These are phyloP conservation scores for Pythium myriotylum DNA, from an alignment of 352 stramenopile species.

Conservation along the genomic window DNA sequence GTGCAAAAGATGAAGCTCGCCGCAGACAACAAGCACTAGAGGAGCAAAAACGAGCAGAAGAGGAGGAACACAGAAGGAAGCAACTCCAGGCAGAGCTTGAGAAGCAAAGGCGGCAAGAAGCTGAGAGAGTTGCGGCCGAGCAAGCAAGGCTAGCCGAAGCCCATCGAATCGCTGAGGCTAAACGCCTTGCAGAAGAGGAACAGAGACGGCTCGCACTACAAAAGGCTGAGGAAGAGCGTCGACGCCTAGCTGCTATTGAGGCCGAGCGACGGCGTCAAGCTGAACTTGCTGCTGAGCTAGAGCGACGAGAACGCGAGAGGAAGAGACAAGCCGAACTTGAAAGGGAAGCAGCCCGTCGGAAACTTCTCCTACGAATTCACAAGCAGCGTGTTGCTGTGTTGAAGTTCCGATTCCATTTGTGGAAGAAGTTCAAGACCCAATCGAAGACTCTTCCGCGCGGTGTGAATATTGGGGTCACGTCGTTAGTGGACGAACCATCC, in stretches of 20 bases:
- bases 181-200: constrained; percentile 19
- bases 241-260: constrained; percentile 34
- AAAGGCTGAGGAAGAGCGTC: constrained; percentile 50
- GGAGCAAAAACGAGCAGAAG: constrained; percentile 26
- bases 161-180: constrained; percentile 23
- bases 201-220: constrained; percentile 15
- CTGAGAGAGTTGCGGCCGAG: constrained; percentile 18
- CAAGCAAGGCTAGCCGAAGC: constrained; percentile 23
- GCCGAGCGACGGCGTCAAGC: constrained; percentile 41
- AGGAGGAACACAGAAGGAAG: constrained; percentile 13
- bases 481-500: constrained; percentile 16
- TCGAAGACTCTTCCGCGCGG: constrained; percentile 44
- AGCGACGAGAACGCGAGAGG: constrained; percentile 45
- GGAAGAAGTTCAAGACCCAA: constrained; percentile 64
- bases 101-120: constrained; percentile 8
- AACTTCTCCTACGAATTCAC: constrained; percentile 31
- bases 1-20: constrained; percentile 14
- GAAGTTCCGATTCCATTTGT: constrained; percentile 59
- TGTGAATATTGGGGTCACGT: constrained; percentile 40
- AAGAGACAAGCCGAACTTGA: constrained; percentile 51
- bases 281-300: constrained; percentile 45
- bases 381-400: constrained; percentile 60
- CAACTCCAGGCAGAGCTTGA: constrained; percentile 19
- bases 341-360: constrained; percentile 46
- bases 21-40: constrained; percentile 12